Conservation (phyloP, 1,139 yeast genomes). For the Blastobotrys apis region DNA sequence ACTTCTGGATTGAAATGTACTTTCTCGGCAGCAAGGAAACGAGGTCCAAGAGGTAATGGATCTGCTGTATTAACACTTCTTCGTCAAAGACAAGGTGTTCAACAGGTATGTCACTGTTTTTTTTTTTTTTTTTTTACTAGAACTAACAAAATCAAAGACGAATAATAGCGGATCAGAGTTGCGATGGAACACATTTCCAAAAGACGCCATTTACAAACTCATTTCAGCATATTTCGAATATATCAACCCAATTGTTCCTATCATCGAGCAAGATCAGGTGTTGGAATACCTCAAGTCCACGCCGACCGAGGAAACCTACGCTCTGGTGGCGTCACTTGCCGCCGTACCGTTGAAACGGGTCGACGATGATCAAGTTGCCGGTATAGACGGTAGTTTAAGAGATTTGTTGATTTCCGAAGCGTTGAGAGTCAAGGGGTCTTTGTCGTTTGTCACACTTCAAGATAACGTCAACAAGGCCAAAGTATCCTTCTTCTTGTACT, state of each 20-base stretch:
- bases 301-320: slow-evolving; percentile 17
- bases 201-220: slow-evolving; percentile 9
- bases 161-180: too few relatives aligned
- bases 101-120: too few relatives aligned
- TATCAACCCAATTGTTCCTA: slow-evolving; percentile 20
- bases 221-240: slow-evolving; percentile 18
- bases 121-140: too few relatives aligned
- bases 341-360: slow-evolving; percentile 17
- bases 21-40: slow-evolving; percentile 12
- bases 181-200: slow-evolving; percentile 11
- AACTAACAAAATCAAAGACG: neutral
- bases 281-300: slow-evolving; percentile 10
- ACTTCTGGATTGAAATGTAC: slow-evolving; percentile 17
- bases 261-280: slow-evolving; percentile 12
- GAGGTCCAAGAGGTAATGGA: slow-evolving; percentile 16
- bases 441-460: slow-evolving; percentile 11
- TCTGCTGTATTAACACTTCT: slow-evolving; percentile 14
- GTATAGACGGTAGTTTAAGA: slow-evolving; percentile 8
- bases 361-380: neutral
- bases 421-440: slow-evolving; percentile 14
- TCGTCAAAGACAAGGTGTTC: slow-evolving; percentile 13
- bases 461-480: slow-evolving; percentile 6
- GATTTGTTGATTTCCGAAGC: slow-evolving; percentile 15
- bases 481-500: slow-evolving; percentile 17
- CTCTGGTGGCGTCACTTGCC: slow-evolving; percentile 15